phyloP scores from a whole-genome alignment of 257 asterid species.

The Lithospermum erythrorhizon region DNA sequence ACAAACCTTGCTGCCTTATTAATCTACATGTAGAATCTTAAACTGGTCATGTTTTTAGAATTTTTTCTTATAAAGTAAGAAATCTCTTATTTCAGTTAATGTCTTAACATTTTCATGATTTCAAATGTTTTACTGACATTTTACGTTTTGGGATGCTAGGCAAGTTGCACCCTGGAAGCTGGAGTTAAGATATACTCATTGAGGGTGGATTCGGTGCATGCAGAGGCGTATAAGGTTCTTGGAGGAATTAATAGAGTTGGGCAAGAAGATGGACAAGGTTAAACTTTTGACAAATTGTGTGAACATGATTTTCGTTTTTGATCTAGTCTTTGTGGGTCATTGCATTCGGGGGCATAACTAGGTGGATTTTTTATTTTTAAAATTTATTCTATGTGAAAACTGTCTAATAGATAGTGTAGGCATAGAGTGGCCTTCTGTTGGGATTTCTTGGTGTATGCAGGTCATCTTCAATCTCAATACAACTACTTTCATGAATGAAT shows the following conservation, averaged over 20 bases:
- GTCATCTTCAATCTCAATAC: neutral
- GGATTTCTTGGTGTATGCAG: neutral
- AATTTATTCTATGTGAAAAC: no score
- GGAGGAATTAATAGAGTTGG: conserved; percentile 96
- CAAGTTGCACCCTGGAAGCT: conserved; percentile 97
- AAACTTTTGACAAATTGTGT: neutral
- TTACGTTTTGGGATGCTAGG: conserved; percentile 31
- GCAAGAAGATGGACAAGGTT: conserved; percentile 68
- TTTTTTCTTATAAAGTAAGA: neutral
- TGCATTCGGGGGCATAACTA: neutral
- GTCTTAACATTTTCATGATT: neutral
- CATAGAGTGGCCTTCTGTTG: no score
- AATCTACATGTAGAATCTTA: no score
- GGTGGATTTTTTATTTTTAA: neutral
- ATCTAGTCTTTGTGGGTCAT: neutral
- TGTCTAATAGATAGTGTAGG: no score
- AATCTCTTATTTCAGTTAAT: neutral
- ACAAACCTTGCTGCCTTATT: no score
- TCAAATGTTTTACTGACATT: neutral
- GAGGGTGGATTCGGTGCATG: conserved; percentile 94
- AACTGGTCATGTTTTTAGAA: no score
- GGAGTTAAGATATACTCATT: conserved; percentile 92
- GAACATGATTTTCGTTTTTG: neutral
- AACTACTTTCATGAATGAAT: neutral
- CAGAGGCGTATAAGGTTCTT: conserved; percentile 93